phyloP scores from a whole-genome alignment of 768 basidiomycete species.

The Rhodotorula graminis region DNA sequence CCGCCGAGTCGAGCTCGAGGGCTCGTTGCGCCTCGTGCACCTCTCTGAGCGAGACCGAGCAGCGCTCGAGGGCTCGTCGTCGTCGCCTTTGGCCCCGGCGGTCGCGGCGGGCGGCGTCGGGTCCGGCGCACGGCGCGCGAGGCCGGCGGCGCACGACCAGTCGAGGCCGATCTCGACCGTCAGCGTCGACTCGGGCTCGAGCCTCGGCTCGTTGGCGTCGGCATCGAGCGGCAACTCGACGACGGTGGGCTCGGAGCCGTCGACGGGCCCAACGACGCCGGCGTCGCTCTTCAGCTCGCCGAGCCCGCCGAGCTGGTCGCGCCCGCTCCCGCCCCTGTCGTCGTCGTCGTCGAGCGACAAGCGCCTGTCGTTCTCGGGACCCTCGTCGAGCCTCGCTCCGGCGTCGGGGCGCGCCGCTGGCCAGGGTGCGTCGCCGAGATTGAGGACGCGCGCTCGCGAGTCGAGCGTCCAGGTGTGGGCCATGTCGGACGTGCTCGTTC shows the following conservation, averaged over 20 bases:
- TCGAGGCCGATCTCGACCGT: slow-evolving; percentile 22
- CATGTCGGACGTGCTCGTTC: slow-evolving; percentile 67
- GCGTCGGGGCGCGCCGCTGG: too few species aligned
- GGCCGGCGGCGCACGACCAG: too few species aligned
- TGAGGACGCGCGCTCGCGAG: slow-evolving; percentile 39
- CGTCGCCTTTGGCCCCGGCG: neutral
- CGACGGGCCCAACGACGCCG: neutral
- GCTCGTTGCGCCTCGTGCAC: slow-evolving; percentile 55
- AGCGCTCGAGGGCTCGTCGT: slow-evolving; percentile 14
- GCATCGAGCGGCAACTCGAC: too few species aligned
- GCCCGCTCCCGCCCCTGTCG: neutral
- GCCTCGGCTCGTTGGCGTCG: neutral
- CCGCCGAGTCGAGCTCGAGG: slow-evolving; percentile 68
- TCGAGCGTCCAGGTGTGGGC: slow-evolving; percentile 50
- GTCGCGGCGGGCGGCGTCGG: neutral
- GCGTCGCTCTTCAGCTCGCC: neutral
- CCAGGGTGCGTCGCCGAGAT: too few species aligned
- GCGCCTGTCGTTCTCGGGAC: too few species aligned
- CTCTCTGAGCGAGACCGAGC: slow-evolving; percentile 45
- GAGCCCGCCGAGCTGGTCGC: neutral
- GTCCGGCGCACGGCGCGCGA: too few species aligned
- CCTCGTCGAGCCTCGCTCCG: too few species aligned
- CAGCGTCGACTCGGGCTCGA: slow-evolving; percentile 27
- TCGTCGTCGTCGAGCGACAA: too few species aligned
- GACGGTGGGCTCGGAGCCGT: too few species aligned